Percentiles rank a stretch among this genome's conserved stretches.
Evolutionary conservation across 129 eudicot species (phyloP).

Genomic region (Pulicaria dysenterica): DNA sequence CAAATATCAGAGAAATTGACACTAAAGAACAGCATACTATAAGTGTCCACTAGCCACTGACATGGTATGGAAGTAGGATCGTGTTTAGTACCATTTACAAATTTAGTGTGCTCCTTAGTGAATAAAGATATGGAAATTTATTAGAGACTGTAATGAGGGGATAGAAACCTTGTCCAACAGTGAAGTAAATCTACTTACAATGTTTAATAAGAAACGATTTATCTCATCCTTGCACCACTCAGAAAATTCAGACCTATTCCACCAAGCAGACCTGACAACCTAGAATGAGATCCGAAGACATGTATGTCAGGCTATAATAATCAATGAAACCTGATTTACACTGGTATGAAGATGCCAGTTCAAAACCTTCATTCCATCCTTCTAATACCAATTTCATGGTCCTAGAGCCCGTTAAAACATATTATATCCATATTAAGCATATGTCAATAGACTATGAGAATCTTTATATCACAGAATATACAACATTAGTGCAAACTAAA

Average conservation of each 20-base stretch:
- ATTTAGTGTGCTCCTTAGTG: background rate
- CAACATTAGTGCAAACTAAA: slow-evolving; percentile 7
- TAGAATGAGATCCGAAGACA: slow-evolving; percentile 7
- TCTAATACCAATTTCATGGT: slow-evolving; percentile 8
- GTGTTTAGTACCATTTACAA: background rate
- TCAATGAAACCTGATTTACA: slow-evolving; percentile 7
- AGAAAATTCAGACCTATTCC: slow-evolving; percentile 13
- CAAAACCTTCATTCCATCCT: background rate
- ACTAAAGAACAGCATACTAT: too few relatives aligned
- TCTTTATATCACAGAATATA: background rate
- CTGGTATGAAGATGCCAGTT: background rate
- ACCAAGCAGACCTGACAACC: slow-evolving; percentile 15
- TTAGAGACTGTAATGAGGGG: background rate
- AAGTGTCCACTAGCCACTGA: too few relatives aligned
- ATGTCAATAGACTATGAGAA: background rate
- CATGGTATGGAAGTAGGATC: too few relatives aligned
- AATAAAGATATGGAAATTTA: background rate
- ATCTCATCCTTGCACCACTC: slow-evolving; percentile 24
- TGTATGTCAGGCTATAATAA: background rate
- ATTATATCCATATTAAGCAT: background rate
- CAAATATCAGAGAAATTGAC: too few relatives aligned
- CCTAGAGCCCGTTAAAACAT: background rate
- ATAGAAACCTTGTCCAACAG: background rate
- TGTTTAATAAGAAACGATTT: slow-evolving; percentile 17
- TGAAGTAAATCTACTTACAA: slow-evolving; percentile 24